Base-by-base conservation (phyloP, 2,329 filamentous ascomycete species). In the Penicillium sp. region DNA sequence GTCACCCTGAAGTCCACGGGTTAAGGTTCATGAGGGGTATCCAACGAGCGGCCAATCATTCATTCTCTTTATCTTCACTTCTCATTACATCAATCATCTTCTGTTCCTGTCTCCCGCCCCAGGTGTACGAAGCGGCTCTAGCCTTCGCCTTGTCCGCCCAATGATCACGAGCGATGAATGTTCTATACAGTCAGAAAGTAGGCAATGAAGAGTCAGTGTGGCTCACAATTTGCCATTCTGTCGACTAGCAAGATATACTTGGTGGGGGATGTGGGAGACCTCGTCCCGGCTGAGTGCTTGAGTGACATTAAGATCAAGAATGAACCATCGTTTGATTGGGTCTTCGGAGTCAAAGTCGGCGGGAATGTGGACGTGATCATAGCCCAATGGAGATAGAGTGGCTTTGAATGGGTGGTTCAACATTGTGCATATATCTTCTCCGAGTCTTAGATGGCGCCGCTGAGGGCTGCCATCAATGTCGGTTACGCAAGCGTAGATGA, bases 341-440 rank as follows among this genome's bases (percentile, higher is more conserved):
- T 51, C 18, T 3, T 9, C 13, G 7, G 61, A 59, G 29, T 61
- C 57, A 29, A 63, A 65, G 42, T 63, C 57, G 7, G 53, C 49
- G 24, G 61, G 58, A 34, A 65, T 63, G 27, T 63, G 60, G 39
- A 64, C 34, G 31, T 64, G 55, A 43, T 65, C 58, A 47, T 63
- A 65, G 3, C 48, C 48, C 4, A 55, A n/a, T 7, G 60, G 61
- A 10, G 53, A 49, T 24, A 57, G 54, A 13, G 21, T 32, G 14
- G 58, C 16, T 43, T 54, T 50, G 36, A 64, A 65, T 18, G 50
- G 52, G 36, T 57, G 50, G 24, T 50, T 47, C 14, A 58, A 40
- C 14, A 64, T 34, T n/a, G 38, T 36, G 45, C 55, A 62, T n/a
- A 63, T 49, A 1, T 50, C 40, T 22, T 56, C 54, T 9, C 58